Evolutionary conservation across 495 filamentous ascomycete species (phyloP).

Genomic region (Neurospora sp.): DNA sequence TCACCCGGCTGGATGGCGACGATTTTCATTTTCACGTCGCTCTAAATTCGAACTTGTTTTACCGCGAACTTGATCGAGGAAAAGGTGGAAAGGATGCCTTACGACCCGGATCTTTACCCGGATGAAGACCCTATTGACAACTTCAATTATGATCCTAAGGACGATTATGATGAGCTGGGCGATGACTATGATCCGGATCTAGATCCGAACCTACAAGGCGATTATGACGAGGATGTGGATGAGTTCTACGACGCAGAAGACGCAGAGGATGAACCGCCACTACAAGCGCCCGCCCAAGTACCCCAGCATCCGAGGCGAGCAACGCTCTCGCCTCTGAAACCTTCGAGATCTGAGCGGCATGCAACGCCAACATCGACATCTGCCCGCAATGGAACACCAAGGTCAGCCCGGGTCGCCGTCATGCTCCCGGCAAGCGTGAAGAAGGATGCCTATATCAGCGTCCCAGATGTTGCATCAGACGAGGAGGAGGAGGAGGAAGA

Average conservation of each 20-base stretch:
- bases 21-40: background rate
- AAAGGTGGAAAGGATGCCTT: conserved; percentile 8
- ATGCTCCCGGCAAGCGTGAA: background rate
- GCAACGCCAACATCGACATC: background rate
- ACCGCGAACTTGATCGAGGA: background rate
- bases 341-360: background rate
- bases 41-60: background rate
- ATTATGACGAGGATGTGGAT: background rate
- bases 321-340: background rate
- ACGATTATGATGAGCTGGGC: background rate
- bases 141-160: background rate
- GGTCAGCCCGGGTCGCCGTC: conserved; percentile 3
- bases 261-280: background rate
- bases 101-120: conserved; percentile 5
- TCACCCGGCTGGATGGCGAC: background rate
- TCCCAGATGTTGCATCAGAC: background rate
- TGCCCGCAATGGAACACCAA: background rate
- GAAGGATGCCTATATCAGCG: background rate
- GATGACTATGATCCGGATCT: background rate
- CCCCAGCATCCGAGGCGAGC: background rate
- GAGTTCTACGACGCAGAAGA: background rate
- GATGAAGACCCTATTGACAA: background rate
- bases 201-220: background rate
- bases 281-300: background rate
- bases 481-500: background rate